These are phyloP conservation scores for Chrysopogon serrulatus DNA, from an alignment of 176 grass and related monocot genomes.

Conservation along the genomic window DNA sequence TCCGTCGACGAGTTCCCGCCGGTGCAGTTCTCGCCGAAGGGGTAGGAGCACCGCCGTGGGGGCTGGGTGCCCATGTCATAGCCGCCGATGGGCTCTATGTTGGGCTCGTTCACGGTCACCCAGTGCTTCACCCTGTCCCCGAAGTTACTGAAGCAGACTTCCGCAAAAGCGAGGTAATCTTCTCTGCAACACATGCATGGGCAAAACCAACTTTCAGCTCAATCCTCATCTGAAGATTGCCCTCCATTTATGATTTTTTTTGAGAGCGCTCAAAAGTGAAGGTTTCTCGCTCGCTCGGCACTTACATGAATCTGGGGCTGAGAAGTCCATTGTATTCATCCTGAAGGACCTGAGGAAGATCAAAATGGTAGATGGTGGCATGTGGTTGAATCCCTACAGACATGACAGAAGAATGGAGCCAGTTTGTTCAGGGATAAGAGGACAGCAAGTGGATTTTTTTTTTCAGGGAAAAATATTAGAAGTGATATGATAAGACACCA, in stretches of 20 bases:
- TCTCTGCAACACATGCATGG: constrained; percentile 51
- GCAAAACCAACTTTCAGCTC: background rate
- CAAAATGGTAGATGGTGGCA: constrained; percentile 69
- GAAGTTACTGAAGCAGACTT: constrained; percentile 68
- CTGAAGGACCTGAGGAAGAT: constrained; percentile 66
- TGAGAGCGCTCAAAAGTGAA: too few relatives aligned
- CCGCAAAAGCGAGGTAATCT: constrained; percentile 57
- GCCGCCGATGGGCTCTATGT: constrained; percentile 53
- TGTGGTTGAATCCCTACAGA: constrained; percentile 67
- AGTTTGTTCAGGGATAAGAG: background rate
- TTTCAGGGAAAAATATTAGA: background rate
- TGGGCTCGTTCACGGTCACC: constrained; percentile 72
- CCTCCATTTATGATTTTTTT: too few relatives aligned
- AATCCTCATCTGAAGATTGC: too few relatives aligned
- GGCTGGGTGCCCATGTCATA: constrained; percentile 25
- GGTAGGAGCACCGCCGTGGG: constrained; percentile 62
- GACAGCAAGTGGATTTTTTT: background rate
- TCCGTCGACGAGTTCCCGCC: constrained; percentile 60
- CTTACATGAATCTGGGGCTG: constrained; percentile 62
- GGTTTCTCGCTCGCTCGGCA: background rate
- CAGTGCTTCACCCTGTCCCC: constrained; percentile 75
- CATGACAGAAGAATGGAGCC: background rate
- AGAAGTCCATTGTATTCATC: constrained; percentile 59
- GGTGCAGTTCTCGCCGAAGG: constrained; percentile 51
- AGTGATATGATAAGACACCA: background rate